These are phyloP conservation scores for Sphagnum fallax DNA, from an alignment of 228 moss, liverwort and hornwort genomes.

Conservation along the genomic window DNA sequence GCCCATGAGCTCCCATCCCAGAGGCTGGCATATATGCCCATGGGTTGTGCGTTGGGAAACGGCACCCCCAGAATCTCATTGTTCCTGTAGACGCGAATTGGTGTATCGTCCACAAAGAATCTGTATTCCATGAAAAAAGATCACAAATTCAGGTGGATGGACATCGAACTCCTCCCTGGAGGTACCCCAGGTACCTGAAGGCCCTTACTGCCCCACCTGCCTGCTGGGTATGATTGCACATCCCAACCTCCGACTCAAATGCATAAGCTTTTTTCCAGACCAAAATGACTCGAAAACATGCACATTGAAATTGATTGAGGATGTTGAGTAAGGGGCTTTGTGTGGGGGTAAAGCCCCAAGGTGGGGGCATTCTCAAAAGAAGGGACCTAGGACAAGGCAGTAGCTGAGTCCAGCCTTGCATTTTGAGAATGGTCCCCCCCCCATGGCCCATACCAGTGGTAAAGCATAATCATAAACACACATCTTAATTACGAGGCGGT, in stretches of 20 bases:
- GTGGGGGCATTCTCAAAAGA: too few species aligned
- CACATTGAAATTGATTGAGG: neutral
- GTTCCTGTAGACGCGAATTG: constrained; percentile 39
- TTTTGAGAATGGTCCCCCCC: too few species aligned
- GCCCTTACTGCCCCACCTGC: too few species aligned
- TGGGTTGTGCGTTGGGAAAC: constrained; percentile 23
- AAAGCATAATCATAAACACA: too few species aligned
- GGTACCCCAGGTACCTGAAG: neutral
- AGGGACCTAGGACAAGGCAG: too few species aligned
- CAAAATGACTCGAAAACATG: neutral
- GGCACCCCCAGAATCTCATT: constrained; percentile 24
- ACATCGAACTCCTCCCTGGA: neutral
- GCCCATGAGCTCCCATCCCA: constrained; percentile 52
- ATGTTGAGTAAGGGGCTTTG: too few species aligned
- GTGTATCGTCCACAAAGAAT: constrained; percentile 36
- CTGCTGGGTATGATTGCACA: neutral
- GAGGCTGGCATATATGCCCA: constrained; percentile 33
- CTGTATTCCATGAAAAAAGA: constrained; percentile 9
- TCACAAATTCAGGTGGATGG: neutral
- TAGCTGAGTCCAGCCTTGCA: too few species aligned
- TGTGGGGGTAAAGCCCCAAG: too few species aligned
- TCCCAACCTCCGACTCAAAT: neutral
- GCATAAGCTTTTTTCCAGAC: neutral
- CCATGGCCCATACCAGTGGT: too few species aligned
- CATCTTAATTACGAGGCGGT: too few species aligned